A percentile compares a stretch with the other conserved stretches of the same genome.
These are phyloP conservation scores for Mucor mucedo DNA, from an alignment of 371 early-diverging fungal genomes.

Conservation along the genomic window DNA sequence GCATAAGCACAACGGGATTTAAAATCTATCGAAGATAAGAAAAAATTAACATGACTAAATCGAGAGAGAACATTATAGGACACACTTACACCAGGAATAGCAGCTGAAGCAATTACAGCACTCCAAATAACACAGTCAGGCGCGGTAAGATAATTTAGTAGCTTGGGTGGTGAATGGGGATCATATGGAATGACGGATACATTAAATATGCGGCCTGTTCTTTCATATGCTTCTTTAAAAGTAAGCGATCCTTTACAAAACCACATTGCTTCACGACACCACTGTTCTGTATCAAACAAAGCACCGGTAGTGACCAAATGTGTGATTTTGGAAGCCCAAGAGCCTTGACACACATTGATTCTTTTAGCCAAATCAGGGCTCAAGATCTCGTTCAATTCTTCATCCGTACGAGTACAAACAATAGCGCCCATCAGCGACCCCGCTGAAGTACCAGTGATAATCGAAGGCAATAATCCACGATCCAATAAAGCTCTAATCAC, in stretches of 20 bases:
- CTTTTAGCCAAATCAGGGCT: slow-evolving; percentile 63
- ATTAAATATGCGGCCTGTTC: slow-evolving; percentile 88
- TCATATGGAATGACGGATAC: slow-evolving; percentile 84
- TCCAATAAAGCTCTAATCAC: slow-evolving; percentile 81
- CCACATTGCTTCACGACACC: slow-evolving; percentile 75
- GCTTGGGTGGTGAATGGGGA: slow-evolving; percentile 78
- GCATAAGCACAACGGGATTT: slow-evolving; percentile 80
- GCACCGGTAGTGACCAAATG: slow-evolving; percentile 51
- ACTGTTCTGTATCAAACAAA: slow-evolving; percentile 76
- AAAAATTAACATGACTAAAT: not conserved
- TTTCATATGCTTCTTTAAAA: slow-evolving; percentile 87
- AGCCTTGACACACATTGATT: slow-evolving; percentile 68
- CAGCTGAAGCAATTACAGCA: slow-evolving; percentile 66
- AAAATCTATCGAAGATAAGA: slow-evolving; percentile 55
- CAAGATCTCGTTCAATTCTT: slow-evolving; percentile 72
- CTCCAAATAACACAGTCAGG: slow-evolving; percentile 90
- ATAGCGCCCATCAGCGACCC: slow-evolving; percentile 83
- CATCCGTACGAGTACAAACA: slow-evolving; percentile 80
- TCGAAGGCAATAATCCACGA: slow-evolving; percentile 76
- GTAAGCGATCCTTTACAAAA: slow-evolving; percentile 85
- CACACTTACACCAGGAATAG: slow-evolving; percentile 54
- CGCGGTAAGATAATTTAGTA: slow-evolving; percentile 88
- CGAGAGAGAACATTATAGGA: not conserved
- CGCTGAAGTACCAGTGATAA: slow-evolving; percentile 88
- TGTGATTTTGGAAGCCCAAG: slow-evolving; percentile 38